Evolutionary conservation across 2,329 filamentous ascomycete genomes (phyloP).

Genomic region (Pyrenochaeta sp.): DNA sequence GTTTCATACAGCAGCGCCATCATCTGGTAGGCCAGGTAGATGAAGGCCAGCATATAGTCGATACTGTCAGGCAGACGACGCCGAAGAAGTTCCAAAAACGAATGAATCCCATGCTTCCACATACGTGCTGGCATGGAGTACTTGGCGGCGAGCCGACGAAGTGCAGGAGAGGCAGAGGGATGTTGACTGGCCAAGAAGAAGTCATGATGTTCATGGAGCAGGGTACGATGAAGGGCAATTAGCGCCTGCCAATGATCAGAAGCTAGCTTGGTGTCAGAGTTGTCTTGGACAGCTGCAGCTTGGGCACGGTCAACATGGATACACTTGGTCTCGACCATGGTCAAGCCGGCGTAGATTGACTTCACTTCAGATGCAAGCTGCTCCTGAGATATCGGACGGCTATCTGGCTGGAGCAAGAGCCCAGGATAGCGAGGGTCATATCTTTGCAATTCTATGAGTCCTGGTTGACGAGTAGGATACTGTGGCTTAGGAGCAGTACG

Average conservation of each 20-base stretch:
- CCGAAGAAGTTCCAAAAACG: conserved; percentile 73
- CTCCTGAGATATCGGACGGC: conserved; percentile 75
- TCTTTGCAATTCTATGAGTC: conserved; percentile 46
- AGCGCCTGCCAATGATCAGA: conserved; percentile 83
- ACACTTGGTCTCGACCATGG: conserved; percentile 87
- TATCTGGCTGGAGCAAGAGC: conserved; percentile 67
- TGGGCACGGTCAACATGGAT: conserved; percentile 80
- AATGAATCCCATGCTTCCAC: conserved; percentile 94
- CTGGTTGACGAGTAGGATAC: conserved; percentile 29
- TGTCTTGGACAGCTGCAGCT: conserved; percentile 61
- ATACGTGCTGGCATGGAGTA: conserved; percentile 93
- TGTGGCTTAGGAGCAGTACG: conserved; percentile 20
- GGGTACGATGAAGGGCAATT: conserved; percentile 80
- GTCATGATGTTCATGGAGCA: conserved; percentile 74
- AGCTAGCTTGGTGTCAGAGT: conserved; percentile 56
- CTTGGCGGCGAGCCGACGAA: conserved; percentile 76
- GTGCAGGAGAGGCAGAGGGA: conserved; percentile 71
- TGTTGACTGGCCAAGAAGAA: conserved; percentile 86
- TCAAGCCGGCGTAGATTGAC: conserved; percentile 81
- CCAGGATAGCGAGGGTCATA: conserved; percentile 47
- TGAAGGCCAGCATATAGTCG: conserved; percentile 91
- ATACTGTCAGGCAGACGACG: conserved; percentile 77
- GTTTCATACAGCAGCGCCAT: conserved; percentile 88
- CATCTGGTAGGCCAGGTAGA: conserved; percentile 89
- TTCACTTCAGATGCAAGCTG: conserved; percentile 84